Evolutionary conservation across 176 grass and related monocot genomes (phyloP).

Genomic region (Eleusine indica): DNA sequence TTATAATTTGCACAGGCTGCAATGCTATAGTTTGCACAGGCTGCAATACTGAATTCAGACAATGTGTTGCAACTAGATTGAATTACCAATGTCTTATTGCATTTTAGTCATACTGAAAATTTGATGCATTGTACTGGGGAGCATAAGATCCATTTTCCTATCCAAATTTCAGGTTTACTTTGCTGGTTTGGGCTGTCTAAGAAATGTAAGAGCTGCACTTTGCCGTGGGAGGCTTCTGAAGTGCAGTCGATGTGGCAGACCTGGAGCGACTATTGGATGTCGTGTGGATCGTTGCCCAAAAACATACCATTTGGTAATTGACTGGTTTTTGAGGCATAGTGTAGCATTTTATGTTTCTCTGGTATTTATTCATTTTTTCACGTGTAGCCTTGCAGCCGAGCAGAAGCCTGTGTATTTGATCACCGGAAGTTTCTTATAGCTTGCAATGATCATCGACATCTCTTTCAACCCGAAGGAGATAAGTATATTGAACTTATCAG

Average conservation of each 20-base stretch:
- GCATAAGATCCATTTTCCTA: conserved; percentile 31
- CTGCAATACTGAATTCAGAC: conserved; percentile 10
- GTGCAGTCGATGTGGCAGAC: conserved; percentile 91
- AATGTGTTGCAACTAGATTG: conserved; percentile 25
- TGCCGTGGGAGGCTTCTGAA: conserved; percentile 90
- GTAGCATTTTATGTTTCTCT: conserved; percentile 16
- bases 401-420: conserved; percentile 91
- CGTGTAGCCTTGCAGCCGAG: conserved; percentile 85
- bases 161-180: conserved; percentile 92
- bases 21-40: not conserved
- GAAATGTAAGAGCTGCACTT: conserved; percentile 92
- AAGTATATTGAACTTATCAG: conserved; percentile 61
- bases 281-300: conserved; percentile 91
- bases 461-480: conserved; percentile 88
- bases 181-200: conserved; percentile 91
- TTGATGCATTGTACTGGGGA: conserved; percentile 11
- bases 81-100: conserved; percentile 17
- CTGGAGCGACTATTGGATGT: conserved; percentile 95
- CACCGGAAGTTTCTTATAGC: conserved; percentile 98
- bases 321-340: conserved; percentile 17
- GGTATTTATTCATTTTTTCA: conserved; percentile 35
- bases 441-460: conserved; percentile 84
- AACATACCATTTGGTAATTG: conserved; percentile 96
- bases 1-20: no score
- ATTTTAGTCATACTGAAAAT: conserved; percentile 24